Evolutionary conservation across 176 grass and related monocot species (phyloP).

Genomic region (Thinopyrum elongatum): DNA sequence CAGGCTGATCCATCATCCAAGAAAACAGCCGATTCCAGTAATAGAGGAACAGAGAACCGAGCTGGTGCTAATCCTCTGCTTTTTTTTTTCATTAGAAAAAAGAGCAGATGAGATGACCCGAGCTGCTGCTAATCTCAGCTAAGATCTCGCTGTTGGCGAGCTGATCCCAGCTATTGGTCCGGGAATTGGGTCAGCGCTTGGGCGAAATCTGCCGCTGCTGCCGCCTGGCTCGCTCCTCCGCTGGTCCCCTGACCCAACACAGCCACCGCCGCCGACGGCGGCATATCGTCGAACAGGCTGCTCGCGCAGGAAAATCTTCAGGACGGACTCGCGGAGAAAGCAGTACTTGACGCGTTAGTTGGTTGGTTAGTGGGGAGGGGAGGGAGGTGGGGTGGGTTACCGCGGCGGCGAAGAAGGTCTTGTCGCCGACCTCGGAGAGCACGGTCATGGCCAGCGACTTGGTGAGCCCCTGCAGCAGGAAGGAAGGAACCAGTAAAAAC

Average conservation of each 20-base stretch:
- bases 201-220: neutral
- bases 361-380: neutral
- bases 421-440: conserved; percentile 97
- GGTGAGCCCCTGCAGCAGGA: conserved; percentile 70
- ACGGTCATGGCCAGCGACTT: conserved; percentile 98
- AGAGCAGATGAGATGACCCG: neutral
- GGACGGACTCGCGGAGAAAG: neutral
- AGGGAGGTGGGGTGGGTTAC: conserved; percentile 14
- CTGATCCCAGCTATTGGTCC: neutral
- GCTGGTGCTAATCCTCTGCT: neutral
- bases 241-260: neutral
- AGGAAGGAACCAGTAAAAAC: neutral
- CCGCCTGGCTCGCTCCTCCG: neutral
- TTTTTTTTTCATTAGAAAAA: neutral
- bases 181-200: neutral
- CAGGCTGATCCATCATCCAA: conserved; percentile 9
- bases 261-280: neutral
- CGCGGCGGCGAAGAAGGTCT: conserved; percentile 99
- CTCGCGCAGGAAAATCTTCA: neutral
- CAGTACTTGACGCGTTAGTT: neutral
- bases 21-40: neutral
- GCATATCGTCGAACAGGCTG: conserved; percentile 33
- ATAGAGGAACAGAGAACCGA: neutral
- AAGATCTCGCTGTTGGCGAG: neutral
- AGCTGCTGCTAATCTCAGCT: conserved; percentile 25